Evolutionary conservation across 345 rosid genomes (phyloP).

Genomic region (thale cress (Arabidopsis thaliana)): DNA sequence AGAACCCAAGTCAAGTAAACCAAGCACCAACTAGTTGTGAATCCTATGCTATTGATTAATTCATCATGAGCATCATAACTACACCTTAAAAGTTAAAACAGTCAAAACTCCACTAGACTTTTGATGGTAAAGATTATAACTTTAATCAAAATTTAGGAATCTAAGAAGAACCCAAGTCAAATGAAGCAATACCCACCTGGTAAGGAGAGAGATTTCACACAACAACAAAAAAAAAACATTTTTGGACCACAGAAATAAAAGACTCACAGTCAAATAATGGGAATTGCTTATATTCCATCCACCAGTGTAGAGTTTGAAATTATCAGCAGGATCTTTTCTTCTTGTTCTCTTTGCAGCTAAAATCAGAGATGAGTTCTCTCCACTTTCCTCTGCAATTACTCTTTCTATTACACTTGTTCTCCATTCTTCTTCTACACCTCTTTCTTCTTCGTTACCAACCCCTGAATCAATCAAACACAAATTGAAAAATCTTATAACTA

Average conservation of each 20-base stretch:
- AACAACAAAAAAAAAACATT: not conserved
- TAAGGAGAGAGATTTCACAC: not conserved
- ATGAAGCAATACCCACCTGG: constrained; percentile 16
- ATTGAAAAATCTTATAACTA: not conserved
- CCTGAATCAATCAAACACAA: constrained; percentile 29
- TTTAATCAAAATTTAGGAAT: not conserved
- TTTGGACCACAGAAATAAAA: constrained; percentile 31
- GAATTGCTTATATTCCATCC: constrained; percentile 89
- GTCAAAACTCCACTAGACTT: not conserved
- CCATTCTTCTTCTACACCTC: constrained; percentile 48
- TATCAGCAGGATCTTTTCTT: constrained; percentile 67
- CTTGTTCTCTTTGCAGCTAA: constrained; percentile 76
- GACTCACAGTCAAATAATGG: constrained; percentile 93
- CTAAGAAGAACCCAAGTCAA: constrained; percentile 5
- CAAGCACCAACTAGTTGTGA: not conserved
- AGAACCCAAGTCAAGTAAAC: constrained; percentile 10
- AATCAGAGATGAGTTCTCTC: constrained; percentile 57
- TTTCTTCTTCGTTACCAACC: constrained; percentile 34
- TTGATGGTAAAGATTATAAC: not conserved
- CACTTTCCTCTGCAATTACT: constrained; percentile 55
- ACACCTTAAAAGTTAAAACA: not conserved
- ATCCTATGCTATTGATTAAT: not conserved
- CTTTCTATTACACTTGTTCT: constrained; percentile 53
- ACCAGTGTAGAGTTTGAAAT: constrained; percentile 65
- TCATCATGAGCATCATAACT: not conserved